Evolutionary conservation across 192 early-diverging fungal species (phyloP), one percentile per base, ranked within the genome.

Genomic region (Coemansia umbellata): DNA sequence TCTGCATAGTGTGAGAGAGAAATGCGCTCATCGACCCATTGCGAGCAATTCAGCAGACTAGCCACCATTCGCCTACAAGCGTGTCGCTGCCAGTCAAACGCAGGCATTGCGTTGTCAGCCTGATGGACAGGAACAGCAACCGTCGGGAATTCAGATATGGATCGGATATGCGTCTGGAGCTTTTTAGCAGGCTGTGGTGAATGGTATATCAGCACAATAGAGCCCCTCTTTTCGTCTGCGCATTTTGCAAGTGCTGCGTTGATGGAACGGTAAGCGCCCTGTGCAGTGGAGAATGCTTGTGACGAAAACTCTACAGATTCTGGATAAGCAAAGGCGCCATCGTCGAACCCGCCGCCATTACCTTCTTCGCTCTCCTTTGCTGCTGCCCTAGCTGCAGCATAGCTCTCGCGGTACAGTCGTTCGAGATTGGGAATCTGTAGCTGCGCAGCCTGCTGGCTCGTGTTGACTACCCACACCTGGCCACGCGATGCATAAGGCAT

Each of bases 81-180:
- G 30, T 83, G 80, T 23, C 76, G 73, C 66, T 91, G 88, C 97
- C 97, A 97, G 37, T 88, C 87, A 3, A 96, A 61, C 6, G 91
- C 80, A 8, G 89, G 88, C 47, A 97, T 84, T 8, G 56, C 60
- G 23, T 79, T 79, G 57, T 92, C 88, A 18, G 80, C 78, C 50
- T 84, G 81, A 56, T 90, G 82, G 14, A 80, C 80, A 1, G 90
- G 89, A 28, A 92, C 74, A 0, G 68, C 37, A 6, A 93, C 66
- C 19, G 79, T 68, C 1, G 96, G 94, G 50, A 92, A 90, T 8
- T 87, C 74, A 13, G 59, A 60, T 2, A 95, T 47, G 15, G 78
- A 56, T 4, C 75, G 69, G 31, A 90, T 54, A 31, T 48, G 54
- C 23, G 71, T 35, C 9, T 71, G 75, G 48, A 84, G 64, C 15